Evolutionary conservation across 306 rosid genomes (phyloP), one percentile per base, ranked within the genome.

Genomic region (Acacia confusa): DNA sequence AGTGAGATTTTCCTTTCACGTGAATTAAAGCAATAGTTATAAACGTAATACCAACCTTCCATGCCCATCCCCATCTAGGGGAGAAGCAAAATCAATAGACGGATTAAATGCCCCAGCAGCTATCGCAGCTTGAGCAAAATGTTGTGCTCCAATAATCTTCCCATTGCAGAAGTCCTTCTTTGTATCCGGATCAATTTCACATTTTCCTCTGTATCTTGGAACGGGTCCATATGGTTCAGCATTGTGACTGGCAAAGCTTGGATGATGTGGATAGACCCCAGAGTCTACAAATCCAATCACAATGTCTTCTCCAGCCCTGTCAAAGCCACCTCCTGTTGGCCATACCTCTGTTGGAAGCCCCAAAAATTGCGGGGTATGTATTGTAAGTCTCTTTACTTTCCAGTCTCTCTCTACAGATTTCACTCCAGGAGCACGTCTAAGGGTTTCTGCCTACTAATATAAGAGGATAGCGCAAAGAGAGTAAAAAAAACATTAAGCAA

Each of bases 341-440:
- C 99, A 96, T 68, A 96, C 99, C 77, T 97, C 99, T 1, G 99
- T 96, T 67, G 99, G 99, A 86, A 96, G 99, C 78, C 99, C 99
- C 89, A 96, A 90, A 89, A 96, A 96, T 79, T 96, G 92, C 9
- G 99, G 99, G 38, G 99, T 96, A 84, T 96, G 99, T 30, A 97
- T 96, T 74, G 99, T 96, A 68, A 92, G 97, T 87, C 82, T 92
- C 83, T 81, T 85, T 65, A 96, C 99, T 89, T 96, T 96, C 98
- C 98, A 96, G 82, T 96, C 99, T 86, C 92, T 91, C 87, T 79
- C 94, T 79, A 96, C 92, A 40, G 97, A 91, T 87, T 91, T 96
- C 82, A 96, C 99, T 82, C 91, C 94, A 36, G 98, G 94, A 43
- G 95, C 85, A 80, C 58, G 94, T 89, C 93, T 88, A 79, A 96